Evolutionary conservation across 805 yeast genomes (phyloP).

Genomic region (Saccharomycopsis sp.): DNA sequence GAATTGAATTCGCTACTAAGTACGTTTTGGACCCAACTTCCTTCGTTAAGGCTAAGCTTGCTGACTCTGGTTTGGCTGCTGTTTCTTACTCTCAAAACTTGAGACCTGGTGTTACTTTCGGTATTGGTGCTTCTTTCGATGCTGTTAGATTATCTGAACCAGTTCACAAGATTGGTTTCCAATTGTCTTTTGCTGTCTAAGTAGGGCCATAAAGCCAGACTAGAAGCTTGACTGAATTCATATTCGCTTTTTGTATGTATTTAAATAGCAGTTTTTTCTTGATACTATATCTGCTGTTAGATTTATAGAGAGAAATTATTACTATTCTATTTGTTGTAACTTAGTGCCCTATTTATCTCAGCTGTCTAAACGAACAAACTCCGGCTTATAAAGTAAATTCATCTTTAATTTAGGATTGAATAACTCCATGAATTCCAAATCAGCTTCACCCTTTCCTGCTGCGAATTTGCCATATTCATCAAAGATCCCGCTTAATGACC

Average conservation of each 20-base stretch:
- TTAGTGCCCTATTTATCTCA: neutral
- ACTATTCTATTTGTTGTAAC: neutral
- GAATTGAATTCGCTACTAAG: constrained; percentile 93
- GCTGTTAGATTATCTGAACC: constrained; percentile 91
- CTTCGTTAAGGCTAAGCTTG: constrained; percentile 93
- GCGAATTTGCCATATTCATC: constrained; percentile 93
- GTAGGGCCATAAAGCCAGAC: neutral
- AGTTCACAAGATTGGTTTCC: constrained; percentile 96
- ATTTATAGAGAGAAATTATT: neutral
- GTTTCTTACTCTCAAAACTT: constrained; percentile 89
- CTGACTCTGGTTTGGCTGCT: constrained; percentile 92
- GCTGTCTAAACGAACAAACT: constrained; percentile 40
- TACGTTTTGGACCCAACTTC: constrained; percentile 83
- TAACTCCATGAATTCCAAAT: constrained; percentile 81
- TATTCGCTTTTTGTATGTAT: neutral
- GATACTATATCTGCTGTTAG: neutral
- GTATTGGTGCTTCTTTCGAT: constrained; percentile 95
- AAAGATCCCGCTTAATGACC: constrained; percentile 89
- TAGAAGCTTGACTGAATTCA: neutral
- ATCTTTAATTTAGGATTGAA: constrained; percentile 59
- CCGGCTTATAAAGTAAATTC: constrained; percentile 47
- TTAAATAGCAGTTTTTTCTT: neutral
- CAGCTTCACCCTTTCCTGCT: constrained; percentile 88
- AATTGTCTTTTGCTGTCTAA: constrained; percentile 88
- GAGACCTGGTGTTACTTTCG: constrained; percentile 94